A percentile compares a stretch with the other conserved stretches of the same genome.
These are phyloP conservation scores for Colletotrichum nymphaeae DNA, from an alignment of 2,329 filamentous ascomycete genomes.

Conservation along the genomic window DNA sequence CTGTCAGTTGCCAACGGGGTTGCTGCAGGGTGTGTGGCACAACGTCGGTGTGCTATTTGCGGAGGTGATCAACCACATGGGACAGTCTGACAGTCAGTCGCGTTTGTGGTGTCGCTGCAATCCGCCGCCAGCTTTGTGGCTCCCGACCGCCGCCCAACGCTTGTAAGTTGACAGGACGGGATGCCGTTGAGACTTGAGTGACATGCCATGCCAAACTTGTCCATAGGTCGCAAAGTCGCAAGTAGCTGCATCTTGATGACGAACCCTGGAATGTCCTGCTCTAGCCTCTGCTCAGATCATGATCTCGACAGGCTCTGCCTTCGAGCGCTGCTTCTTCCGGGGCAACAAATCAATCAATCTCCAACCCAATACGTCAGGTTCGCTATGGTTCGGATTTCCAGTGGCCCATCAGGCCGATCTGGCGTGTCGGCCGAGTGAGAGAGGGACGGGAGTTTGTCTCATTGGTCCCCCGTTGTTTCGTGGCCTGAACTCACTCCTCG, in stretches of 20 bases:
- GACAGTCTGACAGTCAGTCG: slow-evolving; percentile 24
- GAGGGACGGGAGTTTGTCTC: slow-evolving; percentile 15
- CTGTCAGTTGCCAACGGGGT: slow-evolving; percentile 13
- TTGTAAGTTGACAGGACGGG: background rate
- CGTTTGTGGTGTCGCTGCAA: slow-evolving; percentile 1
- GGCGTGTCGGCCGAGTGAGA: slow-evolving; percentile 18
- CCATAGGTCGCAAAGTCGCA: background rate
- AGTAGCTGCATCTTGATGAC: background rate
- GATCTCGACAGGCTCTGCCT: background rate
- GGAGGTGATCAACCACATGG: slow-evolving; percentile 26
- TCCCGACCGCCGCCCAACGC: background rate
- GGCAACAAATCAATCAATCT: slow-evolving; percentile 13
- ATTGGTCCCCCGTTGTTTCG: background rate
- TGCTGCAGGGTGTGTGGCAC: slow-evolving; percentile 27
- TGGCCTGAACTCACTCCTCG: background rate
- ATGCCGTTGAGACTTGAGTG: slow-evolving; percentile 4
- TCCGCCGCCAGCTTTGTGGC: background rate
- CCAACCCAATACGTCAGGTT: slow-evolving; percentile 20
- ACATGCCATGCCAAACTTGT: background rate
- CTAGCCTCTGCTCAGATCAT: slow-evolving; percentile 7
- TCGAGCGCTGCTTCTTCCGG: slow-evolving; percentile 8
- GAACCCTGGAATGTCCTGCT: slow-evolving; percentile 18
- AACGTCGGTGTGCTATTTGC: slow-evolving; percentile 26
- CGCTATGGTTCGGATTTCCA: background rate
- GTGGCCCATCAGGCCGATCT: slow-evolving; percentile 13